Evolutionary conservation across 2,329 filamentous ascomycete species (phyloP), one percentile per base, ranked within the genome.

Genomic region (Colletotrichum neosansevieriae): DNA sequence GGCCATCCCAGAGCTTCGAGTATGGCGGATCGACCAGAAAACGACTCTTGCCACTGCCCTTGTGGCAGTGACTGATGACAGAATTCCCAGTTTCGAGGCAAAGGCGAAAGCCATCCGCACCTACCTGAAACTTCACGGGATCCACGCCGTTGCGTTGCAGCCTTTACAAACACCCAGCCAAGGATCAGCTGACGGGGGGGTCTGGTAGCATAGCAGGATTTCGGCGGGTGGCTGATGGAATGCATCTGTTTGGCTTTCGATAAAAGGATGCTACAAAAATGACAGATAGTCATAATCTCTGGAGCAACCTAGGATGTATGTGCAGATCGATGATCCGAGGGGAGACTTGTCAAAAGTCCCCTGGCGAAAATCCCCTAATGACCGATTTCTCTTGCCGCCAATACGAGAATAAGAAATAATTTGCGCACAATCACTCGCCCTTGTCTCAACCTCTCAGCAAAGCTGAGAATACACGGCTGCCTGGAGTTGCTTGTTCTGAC

Each of bases 81-180:
- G 84, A 9, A 77, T 92, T 24, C 76, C 81, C 40, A 80, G 81
- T 57, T 93, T 93, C 75, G 85, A 88, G 79, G 81, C 83, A 58
- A 86, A 86, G 68, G 88, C 89, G 2, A 86, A 84, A 72, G 87
- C 85, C 2, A 86, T 92, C 60, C 86, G 85, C 67, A 86, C 93
- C 75, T 93, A 91, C 75, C 83, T 94, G 44, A 90, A 92, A 73
- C 89, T 87, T 2, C 93, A 93, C 73, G 92, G 91, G 5, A 89
- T 94, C 69, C 90, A 94, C 76, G 91, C 89, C 12, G 84, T 83
- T 4, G 93, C 92, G 1, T 75, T 94, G 36, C 91, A 94, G 78
- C 91, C 91, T 0, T 91, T 93, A 75, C 75, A 12, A 5, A 51
- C 3, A 13, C n/a, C 15, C 47, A n/a, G 11, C 2, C 4, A 17